Base-by-base conservation (phyloP, 1,139 yeast species). In the Debaryomyces sp. region DNA sequence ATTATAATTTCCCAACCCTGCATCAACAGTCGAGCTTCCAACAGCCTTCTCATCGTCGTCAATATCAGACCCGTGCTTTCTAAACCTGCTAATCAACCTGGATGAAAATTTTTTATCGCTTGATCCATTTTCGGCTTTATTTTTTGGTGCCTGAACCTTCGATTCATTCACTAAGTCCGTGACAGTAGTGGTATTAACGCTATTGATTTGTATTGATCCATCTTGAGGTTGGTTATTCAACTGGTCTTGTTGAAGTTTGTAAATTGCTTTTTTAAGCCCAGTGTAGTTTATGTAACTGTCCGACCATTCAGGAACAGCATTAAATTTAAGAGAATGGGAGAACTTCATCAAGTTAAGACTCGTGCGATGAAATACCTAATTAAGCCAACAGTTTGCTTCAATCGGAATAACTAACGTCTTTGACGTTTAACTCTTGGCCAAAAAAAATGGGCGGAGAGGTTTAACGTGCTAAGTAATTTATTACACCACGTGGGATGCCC, bases 301-400 rank as follows among this genome's bases (percentile, higher is more conserved):
- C 46, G 85, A 77, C 92, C 94, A 87, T 60, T 87, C 94, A 5
- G 94, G 92, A 32, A 87, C 92, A 21, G 89, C 88, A 64, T 87
- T 87, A 67, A 87, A 85, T 66, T 85, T 88, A 49, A 87, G 73
- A 34, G 90, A 83, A 57, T 85, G 88, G 44, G 87, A 78, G 64
- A 87, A 87, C 74, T 87, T 87, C 94, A 87, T 87, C n/a, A 15
- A 38, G 46, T 9, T 46, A 44, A 36, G 36, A 23, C 41, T 49
- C 54, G 54, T 51, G 54, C 50, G 54, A 51, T 43, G n/a, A 40
- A 43, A 32, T 43, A 13, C 50, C 45, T 46, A 17, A 40, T 41
- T 38, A n/a, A 37, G 46, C 21, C 24, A 24, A 36, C 21, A 17
- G 18, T 17, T 12, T 15, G 24, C 34, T 39, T 39, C 26, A 18